A percentile compares a stretch with the other conserved stretches of the same genome.
Conservation (phyloP, 2,329 filamentous ascomycete genomes). For the Colletotrichum siamense region DNA sequence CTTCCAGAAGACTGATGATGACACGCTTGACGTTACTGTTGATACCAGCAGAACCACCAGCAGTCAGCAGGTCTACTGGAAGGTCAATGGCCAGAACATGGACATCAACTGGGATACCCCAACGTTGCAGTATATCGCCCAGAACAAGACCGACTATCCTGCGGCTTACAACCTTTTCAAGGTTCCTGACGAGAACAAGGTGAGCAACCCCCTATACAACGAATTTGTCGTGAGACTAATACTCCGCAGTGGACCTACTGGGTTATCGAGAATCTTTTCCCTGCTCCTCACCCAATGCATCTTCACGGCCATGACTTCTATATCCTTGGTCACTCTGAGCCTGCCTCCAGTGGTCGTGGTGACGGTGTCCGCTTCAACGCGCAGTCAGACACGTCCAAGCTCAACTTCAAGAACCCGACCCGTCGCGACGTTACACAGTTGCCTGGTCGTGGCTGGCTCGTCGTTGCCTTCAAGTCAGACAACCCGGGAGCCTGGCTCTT, state of each 20-base stretch:
- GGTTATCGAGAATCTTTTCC: slow-evolving; percentile 19
- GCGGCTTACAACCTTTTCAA: slow-evolving; percentile 11
- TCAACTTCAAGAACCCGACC: slow-evolving; percentile 46
- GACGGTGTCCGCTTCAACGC: slow-evolving; percentile 28
- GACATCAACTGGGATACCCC: slow-evolving; percentile 46
- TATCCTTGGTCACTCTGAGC: slow-evolving; percentile 37
- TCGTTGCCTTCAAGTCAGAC: slow-evolving; percentile 52
- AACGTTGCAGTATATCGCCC: slow-evolving; percentile 33
- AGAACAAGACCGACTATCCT: slow-evolving; percentile 7
- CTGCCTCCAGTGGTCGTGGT: neutral
- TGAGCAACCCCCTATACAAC: neutral
- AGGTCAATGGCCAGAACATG: slow-evolving; percentile 37
- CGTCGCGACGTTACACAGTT: slow-evolving; percentile 52
- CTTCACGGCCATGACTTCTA: slow-evolving; percentile 49
- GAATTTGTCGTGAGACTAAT: neutral
- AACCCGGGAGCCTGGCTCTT: slow-evolving; percentile 55
- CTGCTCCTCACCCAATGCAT: slow-evolving; percentile 20
- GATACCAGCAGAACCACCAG: slow-evolving; percentile 23
- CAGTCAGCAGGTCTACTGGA: slow-evolving; percentile 33
- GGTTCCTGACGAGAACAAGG: slow-evolving; percentile 5
- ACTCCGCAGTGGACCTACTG: slow-evolving; percentile 17
- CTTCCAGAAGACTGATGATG: slow-evolving; percentile 29
- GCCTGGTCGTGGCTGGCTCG: slow-evolving; percentile 46
- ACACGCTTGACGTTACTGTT: slow-evolving; percentile 29
- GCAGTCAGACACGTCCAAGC: slow-evolving; percentile 35